Evolutionary conservation across 2,329 filamentous ascomycete species (phyloP).

Genomic region (Trichoderma koningii): DNA sequence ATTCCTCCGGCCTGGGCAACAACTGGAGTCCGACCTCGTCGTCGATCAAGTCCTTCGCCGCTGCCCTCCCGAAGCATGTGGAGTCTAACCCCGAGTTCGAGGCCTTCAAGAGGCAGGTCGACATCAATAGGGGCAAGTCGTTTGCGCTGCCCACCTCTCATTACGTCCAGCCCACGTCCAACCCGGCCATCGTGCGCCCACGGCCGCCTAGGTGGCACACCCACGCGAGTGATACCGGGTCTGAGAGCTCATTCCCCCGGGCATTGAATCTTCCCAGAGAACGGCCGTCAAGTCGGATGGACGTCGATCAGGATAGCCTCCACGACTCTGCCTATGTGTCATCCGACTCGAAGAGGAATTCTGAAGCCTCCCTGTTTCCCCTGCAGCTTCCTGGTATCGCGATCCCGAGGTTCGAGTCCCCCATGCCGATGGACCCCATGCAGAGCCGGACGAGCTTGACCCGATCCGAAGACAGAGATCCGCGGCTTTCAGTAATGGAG

Average conservation of each 20-base stretch:
- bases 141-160: constrained; percentile 51
- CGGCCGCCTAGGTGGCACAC: constrained; percentile 52
- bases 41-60: constrained; percentile 69
- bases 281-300: constrained; percentile 41
- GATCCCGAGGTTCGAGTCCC: constrained; percentile 49
- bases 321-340: constrained; percentile 59
- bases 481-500: constrained; percentile 56
- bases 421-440: constrained; percentile 37
- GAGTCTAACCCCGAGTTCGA: constrained; percentile 83
- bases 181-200: constrained; percentile 43
- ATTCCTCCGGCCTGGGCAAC: constrained; percentile 65
- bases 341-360: constrained; percentile 56
- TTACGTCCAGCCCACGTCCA: constrained; percentile 44
- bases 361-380: constrained; percentile 49
- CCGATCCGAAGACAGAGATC: constrained; percentile 54
- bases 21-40: constrained; percentile 76
- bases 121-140: constrained; percentile 57
- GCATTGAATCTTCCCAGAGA: constrained; percentile 31
- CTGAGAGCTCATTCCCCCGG: constrained; percentile 40
- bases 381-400: constrained; percentile 46
- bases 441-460: constrained; percentile 39
- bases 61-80: constrained; percentile 67
- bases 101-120: constrained; percentile 73
- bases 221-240: constrained; percentile 48
- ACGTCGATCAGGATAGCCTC: constrained; percentile 49